These are phyloP conservation scores for Syzygium malaccense DNA, from an alignment of 441 rosid species.

Conservation along the genomic window DNA sequence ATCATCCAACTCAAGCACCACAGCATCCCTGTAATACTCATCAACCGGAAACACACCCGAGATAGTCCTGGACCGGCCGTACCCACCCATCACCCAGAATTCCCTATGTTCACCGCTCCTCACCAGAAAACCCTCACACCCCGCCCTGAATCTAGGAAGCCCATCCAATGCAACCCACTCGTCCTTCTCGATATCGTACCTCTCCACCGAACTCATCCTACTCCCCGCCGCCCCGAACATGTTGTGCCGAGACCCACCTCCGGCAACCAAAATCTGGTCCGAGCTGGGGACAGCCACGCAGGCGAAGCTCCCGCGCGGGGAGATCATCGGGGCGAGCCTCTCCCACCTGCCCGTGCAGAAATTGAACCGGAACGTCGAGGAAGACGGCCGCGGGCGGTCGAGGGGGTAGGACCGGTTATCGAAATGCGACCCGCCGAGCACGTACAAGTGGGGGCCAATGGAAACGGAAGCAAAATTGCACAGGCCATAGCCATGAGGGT, in stretches of 20 bases:
- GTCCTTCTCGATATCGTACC: slow-evolving; percentile 54
- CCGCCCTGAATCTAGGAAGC: slow-evolving; percentile 77
- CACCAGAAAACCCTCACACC: slow-evolving; percentile 66
- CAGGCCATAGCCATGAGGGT: slow-evolving; percentile 72
- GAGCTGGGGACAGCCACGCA: slow-evolving; percentile 42
- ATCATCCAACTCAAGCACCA: slow-evolving; percentile 53
- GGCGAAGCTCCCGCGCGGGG: slow-evolving; percentile 91
- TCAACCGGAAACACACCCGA: slow-evolving; percentile 78
- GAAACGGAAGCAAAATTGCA: slow-evolving; percentile 74
- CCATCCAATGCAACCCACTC: slow-evolving; percentile 66
- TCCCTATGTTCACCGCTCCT: slow-evolving; percentile 38
- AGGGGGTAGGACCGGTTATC: slow-evolving; percentile 82
- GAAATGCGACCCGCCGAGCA: slow-evolving; percentile 82
- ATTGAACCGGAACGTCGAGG: slow-evolving; percentile 54
- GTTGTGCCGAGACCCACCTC: slow-evolving; percentile 81
- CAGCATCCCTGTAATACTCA: slow-evolving; percentile 69
- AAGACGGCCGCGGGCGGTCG: slow-evolving; percentile 64
- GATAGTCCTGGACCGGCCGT: slow-evolving; percentile 67
- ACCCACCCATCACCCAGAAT: slow-evolving; percentile 97
- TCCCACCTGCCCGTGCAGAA: slow-evolving; percentile 56
- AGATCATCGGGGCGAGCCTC: slow-evolving; percentile 62
- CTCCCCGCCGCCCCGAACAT: slow-evolving; percentile 79
- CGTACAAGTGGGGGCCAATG: slow-evolving; percentile 53
- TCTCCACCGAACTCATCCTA: slow-evolving; percentile 74
- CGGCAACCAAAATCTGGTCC: slow-evolving; percentile 70